Evolutionary conservation across 495 filamentous ascomycete genomes (phyloP), one percentile per base, ranked within the genome.

Genomic region (Pseudomonodictys pantanalensis): DNA sequence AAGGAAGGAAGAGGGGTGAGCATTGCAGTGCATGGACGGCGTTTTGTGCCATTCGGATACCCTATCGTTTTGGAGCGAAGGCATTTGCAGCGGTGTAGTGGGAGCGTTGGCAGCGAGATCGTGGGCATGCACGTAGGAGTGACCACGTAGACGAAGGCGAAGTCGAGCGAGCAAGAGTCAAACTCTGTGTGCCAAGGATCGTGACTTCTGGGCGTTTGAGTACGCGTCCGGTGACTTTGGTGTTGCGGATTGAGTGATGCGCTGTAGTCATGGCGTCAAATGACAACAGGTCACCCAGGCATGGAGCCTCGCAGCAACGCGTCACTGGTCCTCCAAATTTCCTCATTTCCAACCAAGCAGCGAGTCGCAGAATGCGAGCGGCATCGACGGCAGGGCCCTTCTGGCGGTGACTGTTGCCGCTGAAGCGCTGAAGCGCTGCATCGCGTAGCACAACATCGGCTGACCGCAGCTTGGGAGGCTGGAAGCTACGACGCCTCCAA

Each of bases 1-100:
- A 41, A 35, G 29, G 26, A 18, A 51, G 25, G 26, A 3, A 11
- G 49, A 15, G 35, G 38, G 43, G 10, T 38, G 38, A 47, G 48
- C 35, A 32, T 38, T 54, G 49, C 29, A 54, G 49, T 46, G 63
- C 63, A 66, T 66, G 44, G 1, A 52, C 50, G 63, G 63, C 63
- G 63, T 66, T 66, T 56, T 51, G 35, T 24, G 18, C 44, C 39
- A 54, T 35, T 24, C 47, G 62, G 62, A 66, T 66, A 66, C 63
- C 63, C 63, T n/a, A 47, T 43, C 20, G 24, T 47, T 28, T 47
- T 8, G 44, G 24, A n/a, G 10, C 41, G 45, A 52, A 38, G 32
- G 24, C 8, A 46, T 47, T 45, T 44, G 33, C 11, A 28, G 52
- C 39, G 47, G 9, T 24, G 10, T 18, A 48, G 28, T 39, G 53